phyloP scores from a whole-genome alignment of 2,329 filamentous ascomycete genomes.

The Alternaria consortialis region DNA sequence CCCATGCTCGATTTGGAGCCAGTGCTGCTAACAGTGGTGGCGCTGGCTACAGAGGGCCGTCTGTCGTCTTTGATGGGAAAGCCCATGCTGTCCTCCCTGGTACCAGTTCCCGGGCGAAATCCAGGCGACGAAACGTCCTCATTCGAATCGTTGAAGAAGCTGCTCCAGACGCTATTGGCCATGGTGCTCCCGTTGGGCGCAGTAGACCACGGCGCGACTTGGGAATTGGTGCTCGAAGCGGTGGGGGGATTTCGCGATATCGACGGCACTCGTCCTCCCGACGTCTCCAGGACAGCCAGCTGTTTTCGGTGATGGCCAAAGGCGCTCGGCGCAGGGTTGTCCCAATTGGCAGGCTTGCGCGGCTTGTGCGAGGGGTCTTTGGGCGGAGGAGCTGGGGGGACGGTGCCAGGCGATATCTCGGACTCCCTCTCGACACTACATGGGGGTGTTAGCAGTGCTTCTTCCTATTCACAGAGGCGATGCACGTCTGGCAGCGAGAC shows the following conservation, averaged over 20 bases:
- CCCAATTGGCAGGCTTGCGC: constrained; percentile 60
- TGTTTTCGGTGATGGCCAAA: constrained; percentile 77
- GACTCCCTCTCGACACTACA: constrained; percentile 57
- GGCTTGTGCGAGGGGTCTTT: constrained; percentile 47
- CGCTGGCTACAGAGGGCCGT: constrained; percentile 86
- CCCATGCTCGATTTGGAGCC: constrained; percentile 78
- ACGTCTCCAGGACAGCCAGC: constrained; percentile 71
- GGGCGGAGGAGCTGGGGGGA: constrained; percentile 48
- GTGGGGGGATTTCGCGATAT: constrained; percentile 67
- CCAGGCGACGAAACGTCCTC: constrained; percentile 74
- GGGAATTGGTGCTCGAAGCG: constrained; percentile 60
- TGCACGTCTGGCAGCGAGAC: constrained; percentile 34
- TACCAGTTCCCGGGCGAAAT: constrained; percentile 67
- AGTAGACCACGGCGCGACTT: constrained; percentile 62
- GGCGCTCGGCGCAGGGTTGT: constrained; percentile 65
- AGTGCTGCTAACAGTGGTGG: constrained; percentile 85
- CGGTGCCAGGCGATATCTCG: constrained; percentile 53
- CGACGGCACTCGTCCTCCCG: constrained; percentile 65
- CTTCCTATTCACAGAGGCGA: constrained; percentile 16
- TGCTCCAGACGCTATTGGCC: constrained; percentile 59
- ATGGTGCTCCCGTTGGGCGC: constrained; percentile 51
- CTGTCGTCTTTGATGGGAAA: constrained; percentile 69
- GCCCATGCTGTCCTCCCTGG: constrained; percentile 57
- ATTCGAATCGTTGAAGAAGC: constrained; percentile 79
- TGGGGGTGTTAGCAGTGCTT: constrained; percentile 37